phyloP scores from a whole-genome alignment of 345 rosid genomes.

The Brassica cretica region DNA sequence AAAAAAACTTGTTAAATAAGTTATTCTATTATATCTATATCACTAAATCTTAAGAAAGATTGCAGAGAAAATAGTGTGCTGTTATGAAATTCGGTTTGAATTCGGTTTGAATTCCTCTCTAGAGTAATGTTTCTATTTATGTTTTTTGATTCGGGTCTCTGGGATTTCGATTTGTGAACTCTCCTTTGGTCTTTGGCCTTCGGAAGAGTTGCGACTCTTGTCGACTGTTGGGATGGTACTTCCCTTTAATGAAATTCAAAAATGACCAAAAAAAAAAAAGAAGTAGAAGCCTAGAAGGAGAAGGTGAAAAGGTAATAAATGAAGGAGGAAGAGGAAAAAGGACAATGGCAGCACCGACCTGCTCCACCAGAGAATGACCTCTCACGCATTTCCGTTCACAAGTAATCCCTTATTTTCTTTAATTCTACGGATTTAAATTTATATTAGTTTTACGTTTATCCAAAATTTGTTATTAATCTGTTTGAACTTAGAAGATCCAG shows the following conservation, averaged over 20 bases:
- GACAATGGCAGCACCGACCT: constrained; percentile 44
- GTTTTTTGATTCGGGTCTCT: no score
- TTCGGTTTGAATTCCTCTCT: no score
- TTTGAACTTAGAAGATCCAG: not conserved
- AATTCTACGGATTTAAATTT: not conserved
- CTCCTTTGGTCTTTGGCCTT: no score
- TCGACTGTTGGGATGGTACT: no score
- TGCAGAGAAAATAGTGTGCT: not conserved
- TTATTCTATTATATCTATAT: not conserved
- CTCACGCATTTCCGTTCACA: constrained; percentile 35
- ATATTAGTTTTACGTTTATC: not conserved
- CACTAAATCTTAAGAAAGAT: not conserved
- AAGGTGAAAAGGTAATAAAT: constrained; percentile 36
- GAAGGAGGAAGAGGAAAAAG: constrained; percentile 38
- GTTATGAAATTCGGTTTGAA: no score
- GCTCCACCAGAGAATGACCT: constrained; percentile 41
- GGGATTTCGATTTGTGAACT: no score
- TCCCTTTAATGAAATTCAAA: no score
- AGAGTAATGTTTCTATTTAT: no score
- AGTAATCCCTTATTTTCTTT: constrained; percentile 19
- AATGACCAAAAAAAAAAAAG: not conserved
- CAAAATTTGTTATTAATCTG: not conserved
- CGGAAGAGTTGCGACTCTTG: no score
- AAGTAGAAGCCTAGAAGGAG: constrained; percentile 8
- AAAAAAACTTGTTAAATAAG: no score